Conservation (phyloP, 768 basidiomycete genomes). For the Plicaturopsis crispa region DNA sequence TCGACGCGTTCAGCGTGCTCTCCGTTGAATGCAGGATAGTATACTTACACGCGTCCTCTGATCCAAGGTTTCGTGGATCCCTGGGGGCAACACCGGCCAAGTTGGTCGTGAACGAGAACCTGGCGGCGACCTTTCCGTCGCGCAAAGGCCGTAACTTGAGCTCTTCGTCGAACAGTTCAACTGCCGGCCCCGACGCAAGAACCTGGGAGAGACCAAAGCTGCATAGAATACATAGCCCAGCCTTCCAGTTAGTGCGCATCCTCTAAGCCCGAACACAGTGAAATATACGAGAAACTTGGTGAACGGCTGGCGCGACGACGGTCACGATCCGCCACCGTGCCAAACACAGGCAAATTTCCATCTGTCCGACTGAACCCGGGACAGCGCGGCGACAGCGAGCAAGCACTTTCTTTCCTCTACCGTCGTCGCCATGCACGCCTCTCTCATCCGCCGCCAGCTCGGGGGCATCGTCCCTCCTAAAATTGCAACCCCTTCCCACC, state of each 20-base stretch:
- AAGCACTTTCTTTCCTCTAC: too few species aligned
- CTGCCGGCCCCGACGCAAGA: too few species aligned
- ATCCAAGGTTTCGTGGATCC: slow-evolving; percentile 40
- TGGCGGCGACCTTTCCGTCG: slow-evolving; percentile 77
- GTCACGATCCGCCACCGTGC: too few species aligned
- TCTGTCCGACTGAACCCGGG: too few species aligned
- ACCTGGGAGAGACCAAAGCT: too few species aligned
- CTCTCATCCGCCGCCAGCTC: slow-evolving; percentile 80
- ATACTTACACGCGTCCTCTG: slow-evolving; percentile 40
- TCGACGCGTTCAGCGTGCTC: slow-evolving; percentile 1
- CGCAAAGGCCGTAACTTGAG: slow-evolving; percentile 53
- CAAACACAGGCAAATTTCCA: too few species aligned
- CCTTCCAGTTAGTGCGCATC: too few species aligned
- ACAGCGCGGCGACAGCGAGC: too few species aligned
- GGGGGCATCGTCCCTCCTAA: slow-evolving; percentile 87
- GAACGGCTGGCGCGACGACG: too few species aligned
- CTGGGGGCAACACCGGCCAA: slow-evolving; percentile 46
- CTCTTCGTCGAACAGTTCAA: slow-evolving; percentile 41
- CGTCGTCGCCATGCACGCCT: slow-evolving; percentile 60
- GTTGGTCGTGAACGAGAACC: slow-evolving; percentile 73
- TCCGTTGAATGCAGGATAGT: not conserved
- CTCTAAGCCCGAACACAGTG: too few species aligned
- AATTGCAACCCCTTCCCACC: slow-evolving; percentile 84
- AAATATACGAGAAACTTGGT: too few species aligned
- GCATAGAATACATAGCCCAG: too few species aligned